Conservation (phyloP, 768 basidiomycete genomes). For the Terana coerulea region DNA sequence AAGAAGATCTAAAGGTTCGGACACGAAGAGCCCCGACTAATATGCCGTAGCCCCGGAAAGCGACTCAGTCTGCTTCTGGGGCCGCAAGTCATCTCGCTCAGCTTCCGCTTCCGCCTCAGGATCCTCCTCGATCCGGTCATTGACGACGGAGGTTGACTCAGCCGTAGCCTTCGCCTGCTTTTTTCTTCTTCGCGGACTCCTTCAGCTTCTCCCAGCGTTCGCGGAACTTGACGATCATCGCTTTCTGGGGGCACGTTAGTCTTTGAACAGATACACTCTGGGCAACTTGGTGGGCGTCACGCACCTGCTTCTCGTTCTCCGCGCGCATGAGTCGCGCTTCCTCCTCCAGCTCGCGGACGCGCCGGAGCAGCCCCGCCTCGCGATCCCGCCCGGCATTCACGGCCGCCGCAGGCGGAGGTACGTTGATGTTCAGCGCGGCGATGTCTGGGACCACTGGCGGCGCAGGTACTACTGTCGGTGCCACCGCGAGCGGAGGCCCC, state of each 20-base stretch:
- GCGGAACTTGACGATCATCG: constrained; percentile 76
- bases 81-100: constrained; percentile 25
- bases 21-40: no score
- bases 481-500: constrained; percentile 17
- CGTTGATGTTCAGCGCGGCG: constrained; percentile 52
- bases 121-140: constrained; percentile 68
- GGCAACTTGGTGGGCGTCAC: no score
- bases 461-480: not conserved
- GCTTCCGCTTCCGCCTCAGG: constrained; percentile 62
- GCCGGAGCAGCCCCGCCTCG: constrained; percentile 45
- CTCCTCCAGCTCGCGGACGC: constrained; percentile 75
- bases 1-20: no score
- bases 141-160: constrained; percentile 42
- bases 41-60: no score
- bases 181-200: constrained; percentile 82
- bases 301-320: constrained; percentile 85
- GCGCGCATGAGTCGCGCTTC: constrained; percentile 57
- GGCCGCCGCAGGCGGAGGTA: constrained; percentile 46
- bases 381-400: constrained; percentile 54
- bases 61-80: constrained; percentile 8
- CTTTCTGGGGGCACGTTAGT: constrained; percentile 52
- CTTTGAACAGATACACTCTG: no score
- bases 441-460: constrained; percentile 43
- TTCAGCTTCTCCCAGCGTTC: constrained; percentile 90
- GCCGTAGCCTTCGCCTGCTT: constrained; percentile 67